These are phyloP conservation scores for Eutrema yunnanense DNA, from an alignment of 345 rosid species.

Conservation along the genomic window DNA sequence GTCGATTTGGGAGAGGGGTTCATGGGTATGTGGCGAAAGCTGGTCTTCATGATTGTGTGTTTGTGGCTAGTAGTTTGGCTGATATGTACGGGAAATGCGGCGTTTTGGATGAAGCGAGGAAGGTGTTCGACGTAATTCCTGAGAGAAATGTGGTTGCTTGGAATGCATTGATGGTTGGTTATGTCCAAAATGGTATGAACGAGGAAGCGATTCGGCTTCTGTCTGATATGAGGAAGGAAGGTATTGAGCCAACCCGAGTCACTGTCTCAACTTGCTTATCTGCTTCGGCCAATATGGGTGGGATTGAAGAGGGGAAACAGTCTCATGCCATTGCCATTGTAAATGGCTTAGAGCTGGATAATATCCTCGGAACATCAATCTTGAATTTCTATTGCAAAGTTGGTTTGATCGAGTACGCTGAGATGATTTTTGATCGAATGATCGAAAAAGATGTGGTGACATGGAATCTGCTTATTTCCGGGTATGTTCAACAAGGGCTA, in stretches of 20 bases:
- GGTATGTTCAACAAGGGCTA: slow-evolving; percentile 45
- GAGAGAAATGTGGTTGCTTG: slow-evolving; percentile 52
- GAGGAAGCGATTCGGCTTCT: slow-evolving; percentile 47
- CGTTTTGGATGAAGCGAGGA: slow-evolving; percentile 50
- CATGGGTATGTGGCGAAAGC: slow-evolving; percentile 59
- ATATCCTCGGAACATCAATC: slow-evolving; percentile 57
- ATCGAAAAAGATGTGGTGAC: slow-evolving; percentile 56
- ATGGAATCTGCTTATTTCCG: slow-evolving; percentile 75
- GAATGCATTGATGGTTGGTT: slow-evolving; percentile 61
- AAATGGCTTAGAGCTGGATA: slow-evolving; percentile 53
- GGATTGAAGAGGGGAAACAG: slow-evolving; percentile 64
- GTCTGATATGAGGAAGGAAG: slow-evolving; percentile 49
- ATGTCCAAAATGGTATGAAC: slow-evolving; percentile 52
- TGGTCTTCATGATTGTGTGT: slow-evolving; percentile 55
- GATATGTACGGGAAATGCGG: slow-evolving; percentile 70
- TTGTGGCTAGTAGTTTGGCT: slow-evolving; percentile 60
- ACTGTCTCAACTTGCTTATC: slow-evolving; percentile 61
- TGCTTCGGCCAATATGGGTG: slow-evolving; percentile 59
- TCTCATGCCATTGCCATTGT: slow-evolving; percentile 59
- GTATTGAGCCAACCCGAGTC: slow-evolving; percentile 50
- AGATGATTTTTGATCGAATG: slow-evolving; percentile 50
- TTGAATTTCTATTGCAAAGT: slow-evolving; percentile 69
- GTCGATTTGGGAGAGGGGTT: slow-evolving; percentile 55
- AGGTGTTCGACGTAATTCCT: slow-evolving; percentile 50
- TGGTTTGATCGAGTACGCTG: slow-evolving; percentile 61